These are phyloP conservation scores for Leishmania turanica DNA, from an alignment of 208 protist species.

Conservation along the genomic window DNA sequence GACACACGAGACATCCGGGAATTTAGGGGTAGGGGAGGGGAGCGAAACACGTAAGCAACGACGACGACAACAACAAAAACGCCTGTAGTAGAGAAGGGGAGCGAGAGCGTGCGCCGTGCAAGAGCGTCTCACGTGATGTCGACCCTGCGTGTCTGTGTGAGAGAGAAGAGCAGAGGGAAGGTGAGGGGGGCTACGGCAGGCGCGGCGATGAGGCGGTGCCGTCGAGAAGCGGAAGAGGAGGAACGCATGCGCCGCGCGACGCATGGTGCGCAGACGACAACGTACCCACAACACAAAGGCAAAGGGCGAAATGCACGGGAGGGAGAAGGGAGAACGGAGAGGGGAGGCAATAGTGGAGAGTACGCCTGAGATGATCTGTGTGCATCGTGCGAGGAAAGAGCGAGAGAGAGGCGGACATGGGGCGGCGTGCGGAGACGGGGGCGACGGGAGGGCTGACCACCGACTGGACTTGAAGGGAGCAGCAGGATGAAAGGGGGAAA, in stretches of 20 bases:
- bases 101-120: not conserved
- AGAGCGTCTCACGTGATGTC: not conserved
- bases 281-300: not conserved
- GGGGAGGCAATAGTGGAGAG: not conserved
- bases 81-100: not conserved
- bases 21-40: not conserved
- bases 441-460: not conserved
- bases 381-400: not conserved
- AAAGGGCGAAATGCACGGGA: not conserved
- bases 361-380: not conserved
- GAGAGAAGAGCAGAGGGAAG: not conserved
- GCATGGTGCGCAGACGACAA: not conserved
- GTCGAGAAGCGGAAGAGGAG: not conserved
- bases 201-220: not conserved
- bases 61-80: not conserved
- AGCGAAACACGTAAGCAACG: not conserved
- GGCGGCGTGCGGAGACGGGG: not conserved
- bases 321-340: not conserved
- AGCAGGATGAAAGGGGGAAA: not conserved
- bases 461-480: not conserved
- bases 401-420: not conserved
- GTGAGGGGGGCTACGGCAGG: not conserved
- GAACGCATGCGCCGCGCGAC: not conserved
- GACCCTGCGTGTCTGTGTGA: not conserved
- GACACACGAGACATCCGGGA: constrained; percentile 61